Evolutionary conservation across 805 yeast species (phyloP), one percentile per base, ranked within the genome.

Genomic region (Candida alai): DNA sequence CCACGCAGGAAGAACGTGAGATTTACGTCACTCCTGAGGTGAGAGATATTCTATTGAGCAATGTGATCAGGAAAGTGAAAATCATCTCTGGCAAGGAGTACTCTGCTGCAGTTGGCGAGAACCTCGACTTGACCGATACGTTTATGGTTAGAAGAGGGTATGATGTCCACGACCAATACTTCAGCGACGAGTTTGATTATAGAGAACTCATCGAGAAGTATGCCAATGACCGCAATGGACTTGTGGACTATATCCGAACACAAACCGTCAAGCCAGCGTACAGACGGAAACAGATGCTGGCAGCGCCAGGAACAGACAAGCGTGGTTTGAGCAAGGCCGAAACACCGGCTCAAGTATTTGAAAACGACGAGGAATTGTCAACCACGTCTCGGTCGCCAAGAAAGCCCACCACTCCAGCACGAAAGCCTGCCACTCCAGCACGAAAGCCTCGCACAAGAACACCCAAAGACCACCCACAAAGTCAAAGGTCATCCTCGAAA

Each of bases 11-110:
- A 18, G 4, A 25, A 13, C 66, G 69, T 44, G 87, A 80, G 51
- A 35, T 80, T 5, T 76, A 74, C 42, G 46, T 81, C 17, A 73
- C 84, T 0, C 68, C 83, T 3, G 68, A 70, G 21, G 35, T 62
- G 13, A 70, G 66, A 3, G 68, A 68, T 23, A 52, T 80, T 11
- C 47, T 54, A 30, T 53, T 78, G 2, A 42, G 40, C 2, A 65
- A 74, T 29, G 62, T 80, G 17, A 41, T 72, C 2, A 64, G 53
- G 5, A 57, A 61, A 24, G 78, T 74, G 6, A 60, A 51, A 6
- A 72, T 80, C 1, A 39, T 73, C 10, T 63, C 73, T 1, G 36
- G 48, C 9, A 32, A 48, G 1, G 65, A 67, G 13, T 68, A 63
- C 43, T 35, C 44, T 4, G 26, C 41, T n/a, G 51, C 57, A 4